Conservation (phyloP, 768 basidiomycete genomes). For the Cystobasidium onofrii region DNA sequence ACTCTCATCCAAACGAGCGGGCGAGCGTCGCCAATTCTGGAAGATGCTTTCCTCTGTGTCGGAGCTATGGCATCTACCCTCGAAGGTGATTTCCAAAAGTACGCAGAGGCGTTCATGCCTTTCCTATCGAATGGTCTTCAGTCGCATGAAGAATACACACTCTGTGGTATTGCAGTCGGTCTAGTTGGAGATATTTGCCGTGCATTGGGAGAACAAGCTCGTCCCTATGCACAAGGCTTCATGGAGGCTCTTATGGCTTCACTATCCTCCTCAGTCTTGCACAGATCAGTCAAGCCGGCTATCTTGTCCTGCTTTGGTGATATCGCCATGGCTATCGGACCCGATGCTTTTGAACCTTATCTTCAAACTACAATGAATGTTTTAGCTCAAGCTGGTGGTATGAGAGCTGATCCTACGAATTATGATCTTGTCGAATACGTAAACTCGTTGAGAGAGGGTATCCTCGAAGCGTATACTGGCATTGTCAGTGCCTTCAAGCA, state of each 20-base stretch:
- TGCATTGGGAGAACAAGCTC: slow-evolving; percentile 73
- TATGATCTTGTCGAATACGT: slow-evolving; percentile 90
- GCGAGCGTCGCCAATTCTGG: slow-evolving; percentile 87
- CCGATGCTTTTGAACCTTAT: slow-evolving; percentile 70
- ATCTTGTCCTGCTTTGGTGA: slow-evolving; percentile 93
- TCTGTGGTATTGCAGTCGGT: slow-evolving; percentile 91
- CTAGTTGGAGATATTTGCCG: slow-evolving; percentile 94
- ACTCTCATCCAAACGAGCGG: slow-evolving; percentile 76
- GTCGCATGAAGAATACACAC: slow-evolving; percentile 85
- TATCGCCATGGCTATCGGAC: slow-evolving; percentile 82
- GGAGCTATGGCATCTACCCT: slow-evolving; percentile 80
- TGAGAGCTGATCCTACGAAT: slow-evolving; percentile 83
- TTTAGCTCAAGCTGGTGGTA: slow-evolving; percentile 75
- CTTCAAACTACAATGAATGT: slow-evolving; percentile 84
- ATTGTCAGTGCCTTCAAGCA: slow-evolving; percentile 84
- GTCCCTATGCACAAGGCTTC: slow-evolving; percentile 74
- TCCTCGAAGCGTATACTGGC: slow-evolving; percentile 92
- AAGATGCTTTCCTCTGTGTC: slow-evolving; percentile 90
- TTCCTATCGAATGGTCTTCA: slow-evolving; percentile 81
- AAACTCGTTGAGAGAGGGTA: slow-evolving; percentile 77
- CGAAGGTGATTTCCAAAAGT: slow-evolving; percentile 68
- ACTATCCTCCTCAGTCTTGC: slow-evolving; percentile 77
- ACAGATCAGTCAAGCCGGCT: slow-evolving; percentile 92
- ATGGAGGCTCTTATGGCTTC: slow-evolving; percentile 89
- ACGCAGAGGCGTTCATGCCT: slow-evolving; percentile 74